phyloP scores from a whole-genome alignment of 768 basidiomycete species.

The Boletus coccyginus region DNA sequence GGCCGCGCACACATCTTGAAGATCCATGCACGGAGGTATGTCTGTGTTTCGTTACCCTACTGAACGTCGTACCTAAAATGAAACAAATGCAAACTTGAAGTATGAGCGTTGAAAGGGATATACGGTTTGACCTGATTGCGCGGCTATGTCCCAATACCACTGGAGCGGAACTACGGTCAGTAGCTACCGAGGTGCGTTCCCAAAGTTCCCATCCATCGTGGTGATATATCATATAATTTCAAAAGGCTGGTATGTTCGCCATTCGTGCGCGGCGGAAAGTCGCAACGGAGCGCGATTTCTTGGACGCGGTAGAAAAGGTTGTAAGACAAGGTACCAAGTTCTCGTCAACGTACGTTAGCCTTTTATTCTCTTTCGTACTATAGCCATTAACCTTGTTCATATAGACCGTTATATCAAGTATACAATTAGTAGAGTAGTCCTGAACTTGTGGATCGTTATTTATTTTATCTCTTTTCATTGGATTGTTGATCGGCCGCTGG shows the following conservation, averaged over 20 bases:
- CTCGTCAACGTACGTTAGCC: conserved; percentile 79
- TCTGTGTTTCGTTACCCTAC: conserved; percentile 3
- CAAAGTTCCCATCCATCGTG: conserved; percentile 35
- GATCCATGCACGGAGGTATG: conserved; percentile 91
- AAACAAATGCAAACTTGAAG: conserved; percentile 37
- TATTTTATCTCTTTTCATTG: conserved; percentile 15
- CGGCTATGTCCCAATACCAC: conserved; percentile 97
- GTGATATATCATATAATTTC: conserved; percentile 72
- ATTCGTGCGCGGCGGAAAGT: conserved; percentile 96
- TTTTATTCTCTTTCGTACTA: neutral
- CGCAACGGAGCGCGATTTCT: conserved; percentile 94
- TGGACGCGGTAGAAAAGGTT: conserved; percentile 98
- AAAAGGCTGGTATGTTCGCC: conserved; percentile 98
- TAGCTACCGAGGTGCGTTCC: conserved; percentile 82
- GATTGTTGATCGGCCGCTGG: neutral
- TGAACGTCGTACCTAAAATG: neutral
- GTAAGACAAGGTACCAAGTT: conserved; percentile 98
- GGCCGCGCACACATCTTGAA: conserved; percentile 95
- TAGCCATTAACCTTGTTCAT: conserved; percentile 6
- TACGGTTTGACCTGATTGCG: conserved; percentile 96
- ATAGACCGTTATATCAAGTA: conserved; percentile 86
- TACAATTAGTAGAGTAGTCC: conserved; percentile 64
- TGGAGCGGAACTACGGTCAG: conserved; percentile 95
- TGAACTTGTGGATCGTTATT: conserved; percentile 11
- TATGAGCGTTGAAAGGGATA: conserved; percentile 96